These are phyloP conservation scores for Theileria parva DNA, from an alignment of 169 alveolate genomes.

Conservation along the genomic window DNA sequence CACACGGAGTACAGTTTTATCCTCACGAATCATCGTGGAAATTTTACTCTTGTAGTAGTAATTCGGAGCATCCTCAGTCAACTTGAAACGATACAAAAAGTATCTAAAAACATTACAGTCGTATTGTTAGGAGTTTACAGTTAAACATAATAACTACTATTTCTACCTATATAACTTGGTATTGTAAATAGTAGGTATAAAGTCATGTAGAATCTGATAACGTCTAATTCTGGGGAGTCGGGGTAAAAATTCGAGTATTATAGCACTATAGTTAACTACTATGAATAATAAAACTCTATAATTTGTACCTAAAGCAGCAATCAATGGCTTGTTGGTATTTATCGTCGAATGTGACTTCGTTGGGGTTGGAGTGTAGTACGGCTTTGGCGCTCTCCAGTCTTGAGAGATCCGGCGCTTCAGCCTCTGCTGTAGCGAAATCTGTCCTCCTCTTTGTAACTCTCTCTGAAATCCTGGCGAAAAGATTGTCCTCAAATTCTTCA, in stretches of 20 bases:
- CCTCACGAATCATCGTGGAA: slow-evolving; percentile 83
- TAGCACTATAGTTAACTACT: slow-evolving; percentile 7
- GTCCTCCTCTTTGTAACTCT: slow-evolving; percentile 80
- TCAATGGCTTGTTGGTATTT: slow-evolving; percentile 84
- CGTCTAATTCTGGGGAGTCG: slow-evolving; percentile 50
- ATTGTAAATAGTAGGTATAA: no score
- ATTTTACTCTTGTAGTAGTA: slow-evolving; percentile 79
- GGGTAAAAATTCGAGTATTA: no score
- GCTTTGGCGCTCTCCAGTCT: slow-evolving; percentile 78
- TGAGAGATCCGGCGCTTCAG: slow-evolving; percentile 76
- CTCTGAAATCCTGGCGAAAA: slow-evolving; percentile 76
- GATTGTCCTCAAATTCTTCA: slow-evolving; percentile 69
- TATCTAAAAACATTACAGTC: slow-evolving; percentile 7
- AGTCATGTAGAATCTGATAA: no score
- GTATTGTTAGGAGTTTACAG: no score
- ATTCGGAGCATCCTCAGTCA: slow-evolving; percentile 59
- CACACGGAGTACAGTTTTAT: slow-evolving; percentile 74
- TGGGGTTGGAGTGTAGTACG: slow-evolving; percentile 76
- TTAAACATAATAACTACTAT: no score
- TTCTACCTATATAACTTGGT: no score
- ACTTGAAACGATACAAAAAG: slow-evolving; percentile 52
- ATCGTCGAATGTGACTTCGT: slow-evolving; percentile 79
- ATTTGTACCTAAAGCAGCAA: slow-evolving; percentile 67
- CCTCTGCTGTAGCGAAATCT: slow-evolving; percentile 72
- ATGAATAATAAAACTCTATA: no score